Evolutionary conservation across 192 early-diverging fungal genomes (phyloP).

Genomic region (Irineochytrium annulatum): DNA sequence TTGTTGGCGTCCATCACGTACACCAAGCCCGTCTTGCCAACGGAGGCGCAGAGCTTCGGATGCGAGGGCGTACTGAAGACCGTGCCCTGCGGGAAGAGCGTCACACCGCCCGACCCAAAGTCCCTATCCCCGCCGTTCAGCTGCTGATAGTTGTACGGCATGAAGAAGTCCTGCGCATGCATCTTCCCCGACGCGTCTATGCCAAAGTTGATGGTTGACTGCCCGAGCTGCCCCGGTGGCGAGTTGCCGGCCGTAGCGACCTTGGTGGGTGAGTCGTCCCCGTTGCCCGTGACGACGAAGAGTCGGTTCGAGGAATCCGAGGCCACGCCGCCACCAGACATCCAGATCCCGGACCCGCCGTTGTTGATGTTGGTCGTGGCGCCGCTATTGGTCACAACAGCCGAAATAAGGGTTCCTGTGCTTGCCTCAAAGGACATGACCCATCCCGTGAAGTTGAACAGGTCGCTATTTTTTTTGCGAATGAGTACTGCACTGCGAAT

Average conservation of each 20-base stretch:
- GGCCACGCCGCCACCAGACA: conserved; percentile 7
- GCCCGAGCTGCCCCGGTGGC: neutral
- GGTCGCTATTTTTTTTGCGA: conserved; percentile 2
- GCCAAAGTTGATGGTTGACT: conserved; percentile 6
- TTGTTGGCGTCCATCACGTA: conserved; percentile 3
- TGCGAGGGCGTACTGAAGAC: neutral
- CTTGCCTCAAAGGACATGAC: conserved; percentile 2
- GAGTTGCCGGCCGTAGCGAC: neutral
- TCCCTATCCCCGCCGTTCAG: conserved; percentile 7
- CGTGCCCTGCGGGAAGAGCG: conserved; percentile 9
- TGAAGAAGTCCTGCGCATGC: conserved; percentile 2
- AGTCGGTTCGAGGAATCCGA: neutral
- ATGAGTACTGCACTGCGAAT: no score
- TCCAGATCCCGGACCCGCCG: conserved; percentile 15
- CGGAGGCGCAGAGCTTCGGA: neutral
- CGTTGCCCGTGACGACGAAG: conserved; percentile 7
- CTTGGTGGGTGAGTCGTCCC: neutral
- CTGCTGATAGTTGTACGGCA: conserved; percentile 7
- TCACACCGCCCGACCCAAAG: conserved; percentile 9
- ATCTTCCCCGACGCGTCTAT: neutral
- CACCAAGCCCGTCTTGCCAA: conserved; percentile 7
- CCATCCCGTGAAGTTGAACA: conserved; percentile 17
- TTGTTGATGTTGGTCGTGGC: neutral
- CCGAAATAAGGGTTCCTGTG: neutral
- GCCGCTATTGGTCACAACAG: conserved; percentile 2